These are phyloP conservation scores for Lepidopterella palustris DNA, from an alignment of 495 filamentous ascomycete genomes.

Conservation along the genomic window DNA sequence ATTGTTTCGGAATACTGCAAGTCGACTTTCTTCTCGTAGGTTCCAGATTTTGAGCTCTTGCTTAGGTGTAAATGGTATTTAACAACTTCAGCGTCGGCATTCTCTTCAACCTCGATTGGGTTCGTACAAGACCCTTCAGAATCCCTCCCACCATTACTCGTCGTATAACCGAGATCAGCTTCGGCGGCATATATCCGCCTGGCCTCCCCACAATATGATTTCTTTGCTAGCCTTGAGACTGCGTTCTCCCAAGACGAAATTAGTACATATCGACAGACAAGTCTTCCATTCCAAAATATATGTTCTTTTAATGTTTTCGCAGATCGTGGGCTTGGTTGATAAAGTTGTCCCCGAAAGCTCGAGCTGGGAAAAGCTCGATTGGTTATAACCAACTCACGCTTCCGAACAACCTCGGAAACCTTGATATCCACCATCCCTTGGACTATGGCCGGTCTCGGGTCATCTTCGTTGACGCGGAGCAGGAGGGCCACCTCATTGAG, in stretches of 20 bases:
- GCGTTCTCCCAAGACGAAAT: slow-evolving; percentile 13
- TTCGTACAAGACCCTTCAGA: background rate
- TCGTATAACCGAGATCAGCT: background rate
- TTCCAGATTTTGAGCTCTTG: background rate
- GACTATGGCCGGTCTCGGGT: slow-evolving; percentile 34
- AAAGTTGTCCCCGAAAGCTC: slow-evolving; percentile 30
- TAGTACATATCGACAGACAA: slow-evolving; percentile 27
- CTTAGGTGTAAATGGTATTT: background rate
- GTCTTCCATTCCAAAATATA: slow-evolving; percentile 14
- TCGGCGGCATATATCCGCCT: slow-evolving; percentile 1
- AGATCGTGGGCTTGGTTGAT: background rate
- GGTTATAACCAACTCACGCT: slow-evolving; percentile 45
- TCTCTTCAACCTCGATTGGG: background rate
- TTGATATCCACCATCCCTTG: slow-evolving; percentile 45
- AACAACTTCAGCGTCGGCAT: background rate
- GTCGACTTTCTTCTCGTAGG: background rate
- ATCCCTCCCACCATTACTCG: background rate
- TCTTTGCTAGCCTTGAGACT: slow-evolving; percentile 7
- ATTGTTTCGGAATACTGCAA: background rate
- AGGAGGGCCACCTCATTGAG: slow-evolving; percentile 52
- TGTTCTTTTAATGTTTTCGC: slow-evolving; percentile 20
- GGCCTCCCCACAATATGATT: slow-evolving; percentile 10
- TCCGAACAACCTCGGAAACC: slow-evolving; percentile 30
- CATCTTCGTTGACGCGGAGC: slow-evolving; percentile 41
- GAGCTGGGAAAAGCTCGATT: slow-evolving; percentile 43